Base-by-base conservation (phyloP, 768 basidiomycete genomes). In the Chalciporus pseudorubinellus region DNA sequence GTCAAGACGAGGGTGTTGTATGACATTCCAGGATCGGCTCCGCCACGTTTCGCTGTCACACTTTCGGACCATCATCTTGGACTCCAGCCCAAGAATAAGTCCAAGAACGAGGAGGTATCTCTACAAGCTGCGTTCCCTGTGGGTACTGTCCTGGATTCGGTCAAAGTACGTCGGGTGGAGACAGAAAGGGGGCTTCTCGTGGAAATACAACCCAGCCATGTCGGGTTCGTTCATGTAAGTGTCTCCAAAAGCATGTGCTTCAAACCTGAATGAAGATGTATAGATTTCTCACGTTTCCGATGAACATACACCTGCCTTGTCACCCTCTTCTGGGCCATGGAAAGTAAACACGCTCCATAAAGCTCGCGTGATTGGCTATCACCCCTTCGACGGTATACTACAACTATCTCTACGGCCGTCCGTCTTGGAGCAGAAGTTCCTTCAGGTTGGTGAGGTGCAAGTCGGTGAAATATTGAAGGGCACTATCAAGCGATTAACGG, bases 231-330 rank as follows among this genome's bases (percentile, higher is more conserved):
- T 34, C 95, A 98, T 70, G 95, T 97, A 55, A 64, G 89, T 71
- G 24, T 14, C 39, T n/a, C 39, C 2, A 36, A 36, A 21, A 41
- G 26, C 21, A 36, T n/a, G 12, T 46, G 14, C 20, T 19, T 46
- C 55, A 18, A 29, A 50, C 26, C 10, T 8, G 21, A 41, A 41
- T 46, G 50, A 51, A 42, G 36, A 51, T 5, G 26, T 18, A 6
- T 59, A 98, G 93, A 97, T 99, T 60, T 97, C 95, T 11, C 92
- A 97, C 66, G 76, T 88, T 41, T 89, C 92, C 9, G 94, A 98
- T 64, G 90, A 94, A 41, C 92, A 92, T 64, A 74, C 93, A n/a
- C 80, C 87, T 14, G 77, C 84, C n/a, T 72, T 97, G 20, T 81
- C 88, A 6, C 52, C 70, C 6, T 69, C 77, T n/a, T 82, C 85